Conservation (phyloP, 108 stramenopile species). For the Cyclotella cryptica region DNA sequence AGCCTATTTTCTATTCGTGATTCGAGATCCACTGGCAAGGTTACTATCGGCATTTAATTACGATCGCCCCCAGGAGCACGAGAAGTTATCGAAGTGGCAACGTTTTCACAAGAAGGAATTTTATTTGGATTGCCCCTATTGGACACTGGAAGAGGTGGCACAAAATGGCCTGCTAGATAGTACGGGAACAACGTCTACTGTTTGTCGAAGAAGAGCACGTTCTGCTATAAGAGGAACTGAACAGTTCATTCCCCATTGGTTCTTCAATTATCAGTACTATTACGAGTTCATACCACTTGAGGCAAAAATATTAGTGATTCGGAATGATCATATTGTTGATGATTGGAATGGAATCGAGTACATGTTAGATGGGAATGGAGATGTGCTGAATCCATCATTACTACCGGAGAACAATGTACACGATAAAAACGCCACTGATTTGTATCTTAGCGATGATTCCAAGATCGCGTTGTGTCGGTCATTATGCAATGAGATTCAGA, state of each 20-base stretch:
- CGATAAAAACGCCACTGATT: conserved; percentile 33
- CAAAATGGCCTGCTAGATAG: conserved; percentile 34
- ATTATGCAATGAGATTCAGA: conserved; percentile 59
- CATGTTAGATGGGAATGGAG: conserved; percentile 33
- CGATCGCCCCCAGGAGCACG: conserved; percentile 23
- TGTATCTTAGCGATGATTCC: conserved; percentile 43
- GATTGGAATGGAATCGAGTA: conserved; percentile 50
- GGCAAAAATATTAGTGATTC: conserved; percentile 46
- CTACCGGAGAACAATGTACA: conserved; percentile 42
- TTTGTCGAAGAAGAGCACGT: conserved; percentile 17
- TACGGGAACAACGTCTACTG: not conserved
- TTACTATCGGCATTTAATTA: conserved; percentile 44
- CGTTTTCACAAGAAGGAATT: conserved; percentile 6
- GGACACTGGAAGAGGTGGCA: conserved; percentile 33
- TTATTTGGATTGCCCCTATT: conserved; percentile 27
- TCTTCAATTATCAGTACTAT: conserved; percentile 51
- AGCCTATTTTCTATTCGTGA: conserved; percentile 40
- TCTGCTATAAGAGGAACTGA: conserved; percentile 16
- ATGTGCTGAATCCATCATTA: conserved; percentile 9
- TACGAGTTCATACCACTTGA: conserved; percentile 28
- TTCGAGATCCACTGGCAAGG: conserved; percentile 45
- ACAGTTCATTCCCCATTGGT: conserved; percentile 22
- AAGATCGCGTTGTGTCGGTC: conserved; percentile 41
- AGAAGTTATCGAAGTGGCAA: not conserved
- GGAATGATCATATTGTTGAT: conserved; percentile 56